These are phyloP conservation scores for Clonostachys chloroleuca DNA, from an alignment of 2,329 filamentous ascomycete genomes.

Conservation along the genomic window DNA sequence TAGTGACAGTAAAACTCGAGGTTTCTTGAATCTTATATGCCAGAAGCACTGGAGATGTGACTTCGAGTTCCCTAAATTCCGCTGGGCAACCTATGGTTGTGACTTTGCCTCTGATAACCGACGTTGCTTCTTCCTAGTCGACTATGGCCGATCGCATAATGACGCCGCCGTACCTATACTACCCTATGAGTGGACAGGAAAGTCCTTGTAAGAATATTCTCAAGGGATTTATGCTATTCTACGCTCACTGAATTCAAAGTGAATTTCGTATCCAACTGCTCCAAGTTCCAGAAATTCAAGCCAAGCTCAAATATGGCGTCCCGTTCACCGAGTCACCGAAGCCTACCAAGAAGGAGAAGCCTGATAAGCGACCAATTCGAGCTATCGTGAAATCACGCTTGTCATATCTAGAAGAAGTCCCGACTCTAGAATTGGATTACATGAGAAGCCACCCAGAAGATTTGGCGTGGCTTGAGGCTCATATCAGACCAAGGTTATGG, in stretches of 20 bases:
- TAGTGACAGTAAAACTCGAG: no score
- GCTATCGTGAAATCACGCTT: not conserved
- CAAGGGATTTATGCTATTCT: not conserved
- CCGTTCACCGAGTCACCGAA: not conserved
- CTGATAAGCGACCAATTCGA: not conserved
- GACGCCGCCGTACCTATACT: not conserved
- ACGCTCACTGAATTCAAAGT: not conserved
- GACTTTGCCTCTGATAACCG: not conserved
- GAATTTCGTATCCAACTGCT: not conserved
- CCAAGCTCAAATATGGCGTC: not conserved
- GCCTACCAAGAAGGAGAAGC: not conserved
- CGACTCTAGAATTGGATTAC: not conserved
- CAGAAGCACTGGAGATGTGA: slow-evolving; percentile 1
- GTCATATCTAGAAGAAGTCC: not conserved
- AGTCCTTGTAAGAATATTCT: not conserved
- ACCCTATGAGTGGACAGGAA: not conserved
- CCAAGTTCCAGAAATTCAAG: not conserved
- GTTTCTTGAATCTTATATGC: not conserved
- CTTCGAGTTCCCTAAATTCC: not conserved
- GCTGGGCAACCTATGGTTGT: not conserved
- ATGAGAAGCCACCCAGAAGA: not conserved
- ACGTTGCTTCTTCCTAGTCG: slow-evolving; percentile 1
- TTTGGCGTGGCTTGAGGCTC: not conserved
- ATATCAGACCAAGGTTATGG: not conserved
- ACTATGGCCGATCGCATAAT: slow-evolving; percentile 1